Base-by-base conservation (phyloP, 257 asterid species). In the Plectranthus barbatus region DNA sequence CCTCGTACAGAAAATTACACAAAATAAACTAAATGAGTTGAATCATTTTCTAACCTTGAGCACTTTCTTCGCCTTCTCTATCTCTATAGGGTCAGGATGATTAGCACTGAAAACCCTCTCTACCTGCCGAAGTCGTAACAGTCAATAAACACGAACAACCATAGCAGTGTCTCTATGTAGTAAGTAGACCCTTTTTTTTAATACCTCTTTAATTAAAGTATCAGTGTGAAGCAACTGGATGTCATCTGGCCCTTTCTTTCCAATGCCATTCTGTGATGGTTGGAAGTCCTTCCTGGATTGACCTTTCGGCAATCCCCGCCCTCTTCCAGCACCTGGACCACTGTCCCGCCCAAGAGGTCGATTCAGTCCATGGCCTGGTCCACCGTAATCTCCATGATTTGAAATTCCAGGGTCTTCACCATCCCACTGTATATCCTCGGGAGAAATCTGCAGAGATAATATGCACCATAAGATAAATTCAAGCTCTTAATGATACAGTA, bases 191-290 rank as follows among this genome's bases (percentile, higher is more conserved):
- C 62, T 3, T 56, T 17, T 33, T 53, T 14, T 50, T n/a, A n/a
- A 23, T 78, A 88, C 98, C 95, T 91, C 97, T 75, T 92, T 84
- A 55, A 92, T 84, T 61, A 92, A 70, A 51, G 84, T 74, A 52
- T 92, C 97, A 0, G 98, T 92, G 68, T 86, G 87, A 76, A 92
- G 93, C 75, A 92, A 75, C 78, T 83, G 88, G 62, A 92, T 81
- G 57, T 81, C 91, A 18, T 79, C 95, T 1, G 71, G 74, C 23
- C 80, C 95, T 79, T 79, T 84, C 89, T 82, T 89, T 62, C 90
- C 91, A 3, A 78, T 72, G 68, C 93, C 95, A 67, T 86, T 88
- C 73, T 81, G 93, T 15, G 95, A 77, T 2, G 82, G 88, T 8
- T 83, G 93, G 72, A 86, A 79, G 24, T 80, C 97, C 75, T 86